Conservation (phyloP, 305 asterid genomes). For the Solanum hybrid region DNA sequence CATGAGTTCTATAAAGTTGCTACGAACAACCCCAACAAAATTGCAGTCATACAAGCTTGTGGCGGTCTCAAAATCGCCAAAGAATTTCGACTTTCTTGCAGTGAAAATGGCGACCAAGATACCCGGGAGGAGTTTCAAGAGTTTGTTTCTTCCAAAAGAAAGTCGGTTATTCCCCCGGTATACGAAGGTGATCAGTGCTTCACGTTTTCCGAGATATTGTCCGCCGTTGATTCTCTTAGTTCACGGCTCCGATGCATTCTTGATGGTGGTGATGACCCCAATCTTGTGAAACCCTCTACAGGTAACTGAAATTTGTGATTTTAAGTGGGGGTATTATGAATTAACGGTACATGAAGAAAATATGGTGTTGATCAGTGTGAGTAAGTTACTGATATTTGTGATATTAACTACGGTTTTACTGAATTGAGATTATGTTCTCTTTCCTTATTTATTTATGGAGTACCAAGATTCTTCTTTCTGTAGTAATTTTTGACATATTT, state of each 20-base stretch:
- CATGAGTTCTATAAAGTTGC: slow-evolving; percentile 62
- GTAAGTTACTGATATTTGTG: background rate
- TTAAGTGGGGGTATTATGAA: background rate
- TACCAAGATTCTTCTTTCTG: background rate
- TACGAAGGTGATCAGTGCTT: slow-evolving; percentile 40
- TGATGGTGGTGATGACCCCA: slow-evolving; percentile 52
- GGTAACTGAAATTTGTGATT: slow-evolving; percentile 20
- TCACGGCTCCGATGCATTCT: slow-evolving; percentile 38
- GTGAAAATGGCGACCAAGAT: slow-evolving; percentile 1
- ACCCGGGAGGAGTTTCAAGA: background rate
- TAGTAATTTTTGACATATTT: background rate
- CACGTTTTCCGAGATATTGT: slow-evolving; percentile 28
- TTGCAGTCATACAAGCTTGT: slow-evolving; percentile 70
- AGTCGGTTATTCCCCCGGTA: slow-evolving; percentile 13
- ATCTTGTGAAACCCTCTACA: slow-evolving; percentile 24
- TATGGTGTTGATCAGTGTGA: background rate
- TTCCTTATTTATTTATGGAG: background rate
- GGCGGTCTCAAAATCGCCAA: slow-evolving; percentile 41
- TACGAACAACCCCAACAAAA: slow-evolving; percentile 36
- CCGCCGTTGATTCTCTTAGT: slow-evolving; percentile 34
- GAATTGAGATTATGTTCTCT: background rate
- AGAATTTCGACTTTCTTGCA: slow-evolving; percentile 10
- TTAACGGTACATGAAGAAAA: background rate
- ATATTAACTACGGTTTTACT: background rate
- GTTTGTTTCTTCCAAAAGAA: background rate